phyloP scores from a whole-genome alignment of 2,329 filamentous ascomycete species.

The Sarocladium brachiariae region DNA sequence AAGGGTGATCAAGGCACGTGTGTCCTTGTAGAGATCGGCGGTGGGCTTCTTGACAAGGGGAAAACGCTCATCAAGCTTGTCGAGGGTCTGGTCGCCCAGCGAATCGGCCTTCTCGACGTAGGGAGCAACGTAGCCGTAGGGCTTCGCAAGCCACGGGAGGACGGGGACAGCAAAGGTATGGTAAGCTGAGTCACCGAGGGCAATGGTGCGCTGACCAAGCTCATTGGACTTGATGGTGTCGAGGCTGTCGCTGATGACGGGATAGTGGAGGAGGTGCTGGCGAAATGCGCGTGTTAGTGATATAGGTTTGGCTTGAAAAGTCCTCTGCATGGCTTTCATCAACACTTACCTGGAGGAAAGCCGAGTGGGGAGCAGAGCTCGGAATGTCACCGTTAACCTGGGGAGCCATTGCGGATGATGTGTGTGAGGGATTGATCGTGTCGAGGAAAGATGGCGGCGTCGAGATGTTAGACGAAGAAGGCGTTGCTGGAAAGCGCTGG shows the following conservation, averaged over 20 bases:
- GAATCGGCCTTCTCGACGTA: conserved; percentile 79
- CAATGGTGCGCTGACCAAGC: conserved; percentile 75
- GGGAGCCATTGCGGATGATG: conserved; percentile 24
- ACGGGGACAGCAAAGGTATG: conserved; percentile 70
- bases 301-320: not conserved
- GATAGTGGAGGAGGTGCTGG: conserved; percentile 80
- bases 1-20: conserved; percentile 53
- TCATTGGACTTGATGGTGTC: conserved; percentile 73
- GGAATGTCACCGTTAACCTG: conserved; percentile 47
- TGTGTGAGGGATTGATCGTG: not conserved
- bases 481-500: not conserved
- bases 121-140: conserved; percentile 75
- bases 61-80: conserved; percentile 61
- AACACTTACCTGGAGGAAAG: conserved; percentile 42
- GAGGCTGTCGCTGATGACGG: conserved; percentile 73
- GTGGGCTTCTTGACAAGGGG: conserved; percentile 72
- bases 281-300: not conserved
- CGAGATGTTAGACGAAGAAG: not conserved
- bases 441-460: not conserved
- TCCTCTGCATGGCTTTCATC: not conserved
- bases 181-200: conserved; percentile 69
- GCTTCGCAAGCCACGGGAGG: conserved; percentile 62
- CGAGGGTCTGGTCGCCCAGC: conserved; percentile 65
- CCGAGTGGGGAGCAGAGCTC: conserved; percentile 36
- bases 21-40: conserved; percentile 58